Conservation (phyloP, 495 filamentous ascomycete genomes). For the Gamarada debralockiae region DNA sequence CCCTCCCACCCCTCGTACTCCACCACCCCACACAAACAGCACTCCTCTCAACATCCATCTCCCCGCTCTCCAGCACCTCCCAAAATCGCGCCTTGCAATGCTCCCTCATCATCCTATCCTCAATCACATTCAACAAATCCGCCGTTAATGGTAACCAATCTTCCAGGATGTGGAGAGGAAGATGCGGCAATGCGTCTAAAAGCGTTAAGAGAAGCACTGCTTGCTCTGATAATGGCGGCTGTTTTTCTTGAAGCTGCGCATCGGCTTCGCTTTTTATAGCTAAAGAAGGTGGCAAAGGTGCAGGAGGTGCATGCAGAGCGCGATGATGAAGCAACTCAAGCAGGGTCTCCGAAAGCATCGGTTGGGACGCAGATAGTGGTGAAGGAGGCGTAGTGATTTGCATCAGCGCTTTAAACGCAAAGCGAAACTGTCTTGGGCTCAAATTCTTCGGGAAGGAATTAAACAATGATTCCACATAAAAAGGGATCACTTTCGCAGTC, state of each 20-base stretch:
- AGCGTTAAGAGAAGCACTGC: conserved; percentile 74
- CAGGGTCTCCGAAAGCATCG: conserved; percentile 70
- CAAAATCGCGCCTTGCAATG: conserved; percentile 74
- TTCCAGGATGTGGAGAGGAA: conserved; percentile 66
- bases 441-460: conserved; percentile 79
- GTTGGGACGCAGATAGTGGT: conserved; percentile 63
- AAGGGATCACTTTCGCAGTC: conserved; percentile 69
- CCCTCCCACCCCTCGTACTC: conserved; percentile 64
- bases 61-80: conserved; percentile 76
- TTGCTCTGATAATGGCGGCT: conserved; percentile 64
- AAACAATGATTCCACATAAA: conserved; percentile 84
- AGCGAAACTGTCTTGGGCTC: conserved; percentile 83
- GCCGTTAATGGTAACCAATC: conserved; percentile 75
- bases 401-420: conserved; percentile 88
- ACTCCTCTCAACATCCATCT: conserved; percentile 88
- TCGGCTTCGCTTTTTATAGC: conserved; percentile 27
- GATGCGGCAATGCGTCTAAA: conserved; percentile 74
- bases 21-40: conserved; percentile 86
- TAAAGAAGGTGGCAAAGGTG: conserved; percentile 33
- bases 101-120: conserved; percentile 57
- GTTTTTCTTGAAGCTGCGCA: conserved; percentile 25
- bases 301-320: conserved; percentile 50
- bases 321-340: conserved; percentile 78
- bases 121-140: conserved; percentile 58
- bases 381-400: conserved; percentile 82